phyloP scores from a whole-genome alignment of 331 rosid species.

The Erythrophleum ivorense region DNA sequence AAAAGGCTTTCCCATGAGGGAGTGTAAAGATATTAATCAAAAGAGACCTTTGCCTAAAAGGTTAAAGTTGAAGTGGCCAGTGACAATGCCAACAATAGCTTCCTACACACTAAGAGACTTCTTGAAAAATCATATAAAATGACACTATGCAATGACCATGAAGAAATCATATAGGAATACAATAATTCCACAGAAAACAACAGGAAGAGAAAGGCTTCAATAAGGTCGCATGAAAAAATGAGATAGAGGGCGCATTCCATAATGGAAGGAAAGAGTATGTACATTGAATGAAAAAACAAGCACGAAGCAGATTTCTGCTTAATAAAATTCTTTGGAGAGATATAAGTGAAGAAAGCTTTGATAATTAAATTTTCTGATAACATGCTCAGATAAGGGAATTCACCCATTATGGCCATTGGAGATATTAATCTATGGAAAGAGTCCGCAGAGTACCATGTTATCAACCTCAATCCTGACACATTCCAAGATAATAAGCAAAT shows the following conservation, averaged over 20 bases:
- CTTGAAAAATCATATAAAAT: constrained; percentile 8
- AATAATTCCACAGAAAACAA: not conserved
- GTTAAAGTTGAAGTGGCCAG: too few species aligned
- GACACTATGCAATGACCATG: constrained; percentile 9
- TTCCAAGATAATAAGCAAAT: not conserved
- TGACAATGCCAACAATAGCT: not conserved
- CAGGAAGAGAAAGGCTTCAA: not conserved
- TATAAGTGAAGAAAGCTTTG: too few species aligned
- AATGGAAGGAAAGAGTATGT: constrained; percentile 5
- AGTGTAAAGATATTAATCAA: too few species aligned
- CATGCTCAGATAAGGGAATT: too few species aligned
- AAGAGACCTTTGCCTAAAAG: too few species aligned
- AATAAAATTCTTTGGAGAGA: too few species aligned
- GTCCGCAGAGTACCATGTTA: not conserved
- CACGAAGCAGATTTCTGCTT: not conserved
- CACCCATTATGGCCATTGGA: too few species aligned
- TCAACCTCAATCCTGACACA: not conserved
- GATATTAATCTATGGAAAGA: not conserved
- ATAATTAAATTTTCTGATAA: too few species aligned
- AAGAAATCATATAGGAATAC: constrained; percentile 32
- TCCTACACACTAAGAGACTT: not conserved
- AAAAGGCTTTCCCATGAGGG: too few species aligned
- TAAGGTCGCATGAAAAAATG: not conserved
- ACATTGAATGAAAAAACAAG: not conserved
- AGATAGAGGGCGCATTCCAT: not conserved